Base-by-base conservation (phyloP, 495 filamentous ascomycete species). In the Trichoderma erinaceum region DNA sequence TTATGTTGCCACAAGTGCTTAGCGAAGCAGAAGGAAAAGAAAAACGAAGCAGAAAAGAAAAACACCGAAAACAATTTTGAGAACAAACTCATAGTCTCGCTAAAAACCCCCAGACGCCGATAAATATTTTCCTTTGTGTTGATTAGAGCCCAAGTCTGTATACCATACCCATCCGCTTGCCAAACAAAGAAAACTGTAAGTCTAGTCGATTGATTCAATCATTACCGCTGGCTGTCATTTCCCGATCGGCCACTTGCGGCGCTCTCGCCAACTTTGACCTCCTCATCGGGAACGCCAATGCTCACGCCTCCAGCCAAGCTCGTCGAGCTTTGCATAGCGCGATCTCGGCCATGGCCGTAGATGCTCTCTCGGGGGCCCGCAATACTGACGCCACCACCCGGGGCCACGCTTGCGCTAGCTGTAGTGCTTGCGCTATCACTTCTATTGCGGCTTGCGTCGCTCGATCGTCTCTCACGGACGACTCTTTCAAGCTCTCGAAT, bases 401-500 rank as follows among this genome's bases (percentile, higher is more conserved):
- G 12, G 29, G 50, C 50, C 43, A 69, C 48, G 35, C 18, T 72
- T 61, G 67, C 72, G 69, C 69, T 77, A 63, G 68, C 73, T 41
- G 75, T 80, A 41, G 78, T 78, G 72, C 74, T 80, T 68, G 72
- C 78, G 64, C 72, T 79, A 69, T 77, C 82, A 72, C 76, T 81
- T 67, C 76, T 68, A 25, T 70, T 67, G 4, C 72, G 70, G 65
- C 78, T 79, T 1, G 75, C 73, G 69, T 82, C 81, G 67, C 81
- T 81, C 38, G 76, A 78, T 67, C 81, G 74, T 21, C 80, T 77
- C 8, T 80, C 79, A 7, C 79, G 78, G 50, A 86, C 71, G 67
- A 75, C 73, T 13, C 81, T 73, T 72, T 96, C 92, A 41, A 96
- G 77, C 69, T 93, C 91, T 64, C 88, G 83, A 27, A 97, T 86